Evolutionary conservation across 176 grass and related monocot genomes (phyloP), one percentile per base, ranked within the genome.

Genomic region (Musa schizocarpa): DNA sequence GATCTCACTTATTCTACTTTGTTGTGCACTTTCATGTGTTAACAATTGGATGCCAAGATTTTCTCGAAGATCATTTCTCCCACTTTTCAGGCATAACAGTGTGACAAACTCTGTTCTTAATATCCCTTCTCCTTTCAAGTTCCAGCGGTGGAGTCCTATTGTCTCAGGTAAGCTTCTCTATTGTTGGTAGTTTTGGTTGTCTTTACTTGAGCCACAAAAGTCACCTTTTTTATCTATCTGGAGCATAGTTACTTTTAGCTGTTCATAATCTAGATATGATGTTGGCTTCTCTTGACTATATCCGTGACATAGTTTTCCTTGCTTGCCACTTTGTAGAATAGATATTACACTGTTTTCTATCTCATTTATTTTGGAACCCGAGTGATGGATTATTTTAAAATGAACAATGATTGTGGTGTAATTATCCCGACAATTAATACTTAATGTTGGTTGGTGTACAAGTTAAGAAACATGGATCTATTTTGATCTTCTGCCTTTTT

Each of bases 131-230:
- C 86, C 88, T 80, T 94, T 99, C 73, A 89, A 83, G 72, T 92
- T 96, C 76, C 84, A 91, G 59, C 76, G 87, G 54, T 98, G 95
- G 95, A 91, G 81, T 83, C 81, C 83, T 69, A 91, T 94, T 74
- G 89, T 77, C 77, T 89, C 86, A 86, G 95, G 95, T 94, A 82
- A 52, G 53, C 27, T 6, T 79, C 78, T 84, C 16, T 53, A 53
- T 10, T 50, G 4, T 50, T 9, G 43, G 10, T 70, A 21, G 68
- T 17, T 50, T 22, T 70, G 68, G 16, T 70, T 51, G 8, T 50
- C 34, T 43, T 43, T 43, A 34, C 29, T 4, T 34, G 34, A 6
- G 34, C 34, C 34, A 43, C 34, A 43, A 43, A 43, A 43, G 34
- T 43, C 4, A 43, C 34, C 3, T 43, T 43, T 43, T 43, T 43